phyloP scores from a whole-genome alignment of 192 early-diverging fungal species.

The Rhizoclosmatium sp. region DNA sequence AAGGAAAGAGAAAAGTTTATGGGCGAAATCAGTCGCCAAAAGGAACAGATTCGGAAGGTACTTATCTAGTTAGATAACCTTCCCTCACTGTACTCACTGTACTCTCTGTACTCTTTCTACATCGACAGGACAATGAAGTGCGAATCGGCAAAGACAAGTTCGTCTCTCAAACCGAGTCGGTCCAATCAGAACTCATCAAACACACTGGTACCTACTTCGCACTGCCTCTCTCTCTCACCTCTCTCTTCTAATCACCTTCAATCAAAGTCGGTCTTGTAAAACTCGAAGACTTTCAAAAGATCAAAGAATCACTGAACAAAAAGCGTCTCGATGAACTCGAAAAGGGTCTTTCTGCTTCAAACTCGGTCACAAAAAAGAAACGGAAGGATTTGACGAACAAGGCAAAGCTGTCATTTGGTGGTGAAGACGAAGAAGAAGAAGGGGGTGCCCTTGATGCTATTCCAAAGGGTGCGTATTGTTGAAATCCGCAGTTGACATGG shows the following conservation, averaged over 20 bases:
- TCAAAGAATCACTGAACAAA: slow-evolving; percentile 77
- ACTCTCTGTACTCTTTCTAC: neutral
- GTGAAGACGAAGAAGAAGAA: slow-evolving; percentile 50
- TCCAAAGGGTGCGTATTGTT: too few relatives aligned
- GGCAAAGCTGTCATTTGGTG: slow-evolving; percentile 78
- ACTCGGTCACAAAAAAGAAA: slow-evolving; percentile 54
- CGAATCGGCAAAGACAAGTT: slow-evolving; percentile 78
- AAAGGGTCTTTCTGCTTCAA: slow-evolving; percentile 43
- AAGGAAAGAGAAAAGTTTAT: slow-evolving; percentile 75
- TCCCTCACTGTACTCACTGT: neutral
- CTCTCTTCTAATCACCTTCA: neutral
- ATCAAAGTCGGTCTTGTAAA: slow-evolving; percentile 78
- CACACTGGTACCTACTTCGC: slow-evolving; percentile 59
- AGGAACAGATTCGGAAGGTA: slow-evolving; percentile 75
- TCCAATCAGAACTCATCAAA: slow-evolving; percentile 86
- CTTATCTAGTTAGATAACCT: neutral
- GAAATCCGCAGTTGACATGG: too few relatives aligned
- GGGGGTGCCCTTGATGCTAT: slow-evolving; percentile 18
- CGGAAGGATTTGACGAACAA: slow-evolving; percentile 68
- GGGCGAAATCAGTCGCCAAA: slow-evolving; percentile 72
- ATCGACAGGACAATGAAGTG: slow-evolving; percentile 68
- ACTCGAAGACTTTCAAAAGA: slow-evolving; percentile 89
- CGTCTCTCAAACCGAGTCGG: slow-evolving; percentile 74
- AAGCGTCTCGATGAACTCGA: slow-evolving; percentile 74
- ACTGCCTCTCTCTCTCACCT: neutral